Evolutionary conservation across 2,329 filamentous ascomycete species (phyloP).

Genomic region (Tolypocladium capitatum): DNA sequence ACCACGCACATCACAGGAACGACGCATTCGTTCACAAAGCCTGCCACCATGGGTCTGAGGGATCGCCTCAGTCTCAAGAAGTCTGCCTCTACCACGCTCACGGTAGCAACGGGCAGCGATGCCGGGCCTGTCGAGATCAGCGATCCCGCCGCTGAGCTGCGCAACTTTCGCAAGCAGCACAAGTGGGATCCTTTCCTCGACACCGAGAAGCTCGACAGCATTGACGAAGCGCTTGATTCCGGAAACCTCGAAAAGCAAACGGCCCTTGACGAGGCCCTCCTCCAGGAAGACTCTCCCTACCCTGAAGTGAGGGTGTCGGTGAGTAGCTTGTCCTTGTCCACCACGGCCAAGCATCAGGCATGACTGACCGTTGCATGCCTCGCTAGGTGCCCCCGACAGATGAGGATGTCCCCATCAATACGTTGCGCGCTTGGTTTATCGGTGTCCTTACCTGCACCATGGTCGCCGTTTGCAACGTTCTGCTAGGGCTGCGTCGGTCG

Average conservation of each 20-base stretch:
- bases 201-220: conserved; percentile 34
- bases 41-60: conserved; percentile 9
- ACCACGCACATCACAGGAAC: background rate
- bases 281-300: conserved; percentile 31
- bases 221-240: conserved; percentile 31
- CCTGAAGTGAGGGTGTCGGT: conserved; percentile 14
- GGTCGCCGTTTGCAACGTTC: conserved; percentile 42
- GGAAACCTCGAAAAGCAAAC: conserved; percentile 31
- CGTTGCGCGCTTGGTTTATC: conserved; percentile 46
- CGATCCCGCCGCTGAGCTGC: conserved; percentile 14
- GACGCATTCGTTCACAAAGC: background rate
- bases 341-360: background rate
- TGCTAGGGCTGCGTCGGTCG: conserved; percentile 35
- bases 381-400: conserved; percentile 25
- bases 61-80: conserved; percentile 8
- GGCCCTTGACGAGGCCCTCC: conserved; percentile 30
- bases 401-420: conserved; percentile 39
- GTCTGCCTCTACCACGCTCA: conserved; percentile 4
- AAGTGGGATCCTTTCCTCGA: conserved; percentile 45
- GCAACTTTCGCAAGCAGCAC: conserved; percentile 35
- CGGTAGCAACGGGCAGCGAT: conserved; percentile 7
- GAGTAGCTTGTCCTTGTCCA: background rate
- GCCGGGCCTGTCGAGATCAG: conserved; percentile 3
- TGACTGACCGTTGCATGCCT: background rate
- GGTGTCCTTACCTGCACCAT: conserved; percentile 44